Conservation (phyloP, 202 grass and related monocot genomes). For the Carex sylvatica region DNA sequence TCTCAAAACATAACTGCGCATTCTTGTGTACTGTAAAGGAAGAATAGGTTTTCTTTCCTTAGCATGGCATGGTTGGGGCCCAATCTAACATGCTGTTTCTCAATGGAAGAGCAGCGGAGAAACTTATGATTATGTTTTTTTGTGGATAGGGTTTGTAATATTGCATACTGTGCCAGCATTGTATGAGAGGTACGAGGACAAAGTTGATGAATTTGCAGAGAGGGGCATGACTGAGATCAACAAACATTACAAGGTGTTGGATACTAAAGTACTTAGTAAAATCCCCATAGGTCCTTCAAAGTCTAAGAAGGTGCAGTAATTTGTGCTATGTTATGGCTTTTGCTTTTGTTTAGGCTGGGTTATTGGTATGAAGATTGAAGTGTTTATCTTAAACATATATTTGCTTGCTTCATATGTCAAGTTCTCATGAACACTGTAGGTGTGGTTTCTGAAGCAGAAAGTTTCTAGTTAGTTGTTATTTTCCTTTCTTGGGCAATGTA, state of each 20-base stretch:
- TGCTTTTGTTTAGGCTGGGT: not conserved
- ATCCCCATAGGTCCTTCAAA: constrained; percentile 61
- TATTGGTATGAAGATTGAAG: not conserved
- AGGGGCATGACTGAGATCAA: constrained; percentile 62
- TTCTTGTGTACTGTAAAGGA: not conserved
- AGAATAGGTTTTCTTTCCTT: not conserved
- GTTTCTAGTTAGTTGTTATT: not conserved
- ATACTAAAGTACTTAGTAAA: constrained; percentile 78
- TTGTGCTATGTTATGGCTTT: not conserved
- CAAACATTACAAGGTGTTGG: constrained; percentile 65
- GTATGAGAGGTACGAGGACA: constrained; percentile 84
- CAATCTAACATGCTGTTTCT: not conserved
- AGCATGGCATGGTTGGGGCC: not conserved
- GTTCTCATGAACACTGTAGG: not conserved
- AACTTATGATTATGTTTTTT: not conserved
- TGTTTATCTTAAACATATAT: not conserved
- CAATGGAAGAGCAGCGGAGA: constrained; percentile 17
- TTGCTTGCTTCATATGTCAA: not conserved
- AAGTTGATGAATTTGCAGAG: constrained; percentile 72
- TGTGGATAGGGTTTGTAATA: constrained; percentile 55
- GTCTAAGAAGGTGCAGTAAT: constrained; percentile 47
- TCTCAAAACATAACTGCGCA: not conserved
- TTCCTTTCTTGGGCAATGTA: constrained; percentile 5
- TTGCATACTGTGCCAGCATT: constrained; percentile 70
- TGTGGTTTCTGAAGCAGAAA: not conserved